phyloP scores from a whole-genome alignment of 179 eudicot genomes.

The Spergularia azorica region DNA sequence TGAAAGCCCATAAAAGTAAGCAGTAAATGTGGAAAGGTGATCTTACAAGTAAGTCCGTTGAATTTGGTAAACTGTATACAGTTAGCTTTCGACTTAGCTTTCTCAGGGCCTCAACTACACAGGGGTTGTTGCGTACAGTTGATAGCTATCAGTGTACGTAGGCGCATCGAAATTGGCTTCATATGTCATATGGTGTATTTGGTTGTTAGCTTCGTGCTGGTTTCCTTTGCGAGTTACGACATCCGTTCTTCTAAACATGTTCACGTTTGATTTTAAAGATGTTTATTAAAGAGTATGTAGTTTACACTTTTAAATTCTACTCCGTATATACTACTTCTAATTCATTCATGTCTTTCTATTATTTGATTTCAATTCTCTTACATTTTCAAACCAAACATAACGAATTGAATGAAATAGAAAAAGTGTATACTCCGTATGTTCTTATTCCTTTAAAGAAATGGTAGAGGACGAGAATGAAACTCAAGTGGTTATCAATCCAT shows the following conservation, averaged over 20 bases:
- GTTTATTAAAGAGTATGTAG: too few species aligned
- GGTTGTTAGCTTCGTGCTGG: not conserved
- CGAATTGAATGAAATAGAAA: too few species aligned
- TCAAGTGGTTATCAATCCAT: too few species aligned
- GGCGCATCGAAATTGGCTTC: not conserved
- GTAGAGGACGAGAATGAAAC: too few species aligned
- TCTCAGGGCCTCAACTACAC: too few species aligned
- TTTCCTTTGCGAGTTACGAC: not conserved
- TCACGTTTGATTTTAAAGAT: too few species aligned
- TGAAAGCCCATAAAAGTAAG: not conserved
- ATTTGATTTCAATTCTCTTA: not conserved
- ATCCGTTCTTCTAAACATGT: not conserved
- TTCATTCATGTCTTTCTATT: not conserved
- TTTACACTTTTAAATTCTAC: too few species aligned
- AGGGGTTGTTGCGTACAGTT: conserved; percentile 8
- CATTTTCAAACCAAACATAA: not conserved
- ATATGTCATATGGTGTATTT: not conserved
- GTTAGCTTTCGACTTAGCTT: too few species aligned
- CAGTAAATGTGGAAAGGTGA: conserved; percentile 12
- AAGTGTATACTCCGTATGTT: too few species aligned
- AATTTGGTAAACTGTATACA: not conserved
- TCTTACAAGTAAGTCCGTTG: not conserved
- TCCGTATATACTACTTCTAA: too few species aligned
- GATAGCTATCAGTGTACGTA: not conserved
- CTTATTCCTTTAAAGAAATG: too few species aligned